Percentiles rank a stretch among this genome's conserved stretches.
These are phyloP conservation scores for Pythium aphanidermatum DNA, from an alignment of 352 stramenopile genomes.

Conservation along the genomic window DNA sequence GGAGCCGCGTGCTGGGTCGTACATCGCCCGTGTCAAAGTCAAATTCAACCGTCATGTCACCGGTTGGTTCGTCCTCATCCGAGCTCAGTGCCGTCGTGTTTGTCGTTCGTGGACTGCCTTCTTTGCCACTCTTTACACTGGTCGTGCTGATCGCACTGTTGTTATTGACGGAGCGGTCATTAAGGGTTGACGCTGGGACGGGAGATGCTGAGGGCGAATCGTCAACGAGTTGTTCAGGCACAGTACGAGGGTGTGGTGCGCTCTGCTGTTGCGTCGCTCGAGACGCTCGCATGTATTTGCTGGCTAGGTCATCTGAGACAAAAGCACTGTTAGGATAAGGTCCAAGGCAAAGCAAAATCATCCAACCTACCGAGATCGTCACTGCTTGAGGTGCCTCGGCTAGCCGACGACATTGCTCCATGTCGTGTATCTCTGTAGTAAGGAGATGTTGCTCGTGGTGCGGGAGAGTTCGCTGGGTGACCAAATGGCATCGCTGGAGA, in stretches of 20 bases:
- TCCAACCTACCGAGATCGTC: slow-evolving; percentile 20
- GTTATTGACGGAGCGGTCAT: neutral
- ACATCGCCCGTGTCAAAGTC: slow-evolving; percentile 22
- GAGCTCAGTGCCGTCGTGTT: slow-evolving; percentile 17
- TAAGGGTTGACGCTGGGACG: neutral
- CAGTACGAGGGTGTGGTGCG: too few relatives aligned
- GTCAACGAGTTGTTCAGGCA: too few relatives aligned
- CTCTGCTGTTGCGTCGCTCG: too few relatives aligned
- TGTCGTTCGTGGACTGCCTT: slow-evolving; percentile 22
- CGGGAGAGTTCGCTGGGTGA: neutral
- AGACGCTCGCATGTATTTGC: slow-evolving; percentile 23
- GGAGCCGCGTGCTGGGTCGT: slow-evolving; percentile 11
- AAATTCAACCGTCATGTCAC: slow-evolving; percentile 18
- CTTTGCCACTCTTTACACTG: too few relatives aligned
- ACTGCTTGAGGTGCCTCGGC: slow-evolving; percentile 2
- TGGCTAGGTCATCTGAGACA: slow-evolving; percentile 8
- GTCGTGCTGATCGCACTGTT: neutral
- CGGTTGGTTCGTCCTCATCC: slow-evolving; percentile 5
- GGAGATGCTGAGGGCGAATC: too few relatives aligned
- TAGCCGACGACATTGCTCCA: slow-evolving; percentile 1
- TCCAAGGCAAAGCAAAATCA: slow-evolving; percentile 6
- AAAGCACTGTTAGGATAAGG: too few relatives aligned
- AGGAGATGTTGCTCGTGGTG: neutral
- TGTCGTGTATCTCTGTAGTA: neutral
- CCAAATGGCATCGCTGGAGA: neutral